Conservation (phyloP, 208 protist genomes). For the Acanthamoeba castellanii region DNA sequence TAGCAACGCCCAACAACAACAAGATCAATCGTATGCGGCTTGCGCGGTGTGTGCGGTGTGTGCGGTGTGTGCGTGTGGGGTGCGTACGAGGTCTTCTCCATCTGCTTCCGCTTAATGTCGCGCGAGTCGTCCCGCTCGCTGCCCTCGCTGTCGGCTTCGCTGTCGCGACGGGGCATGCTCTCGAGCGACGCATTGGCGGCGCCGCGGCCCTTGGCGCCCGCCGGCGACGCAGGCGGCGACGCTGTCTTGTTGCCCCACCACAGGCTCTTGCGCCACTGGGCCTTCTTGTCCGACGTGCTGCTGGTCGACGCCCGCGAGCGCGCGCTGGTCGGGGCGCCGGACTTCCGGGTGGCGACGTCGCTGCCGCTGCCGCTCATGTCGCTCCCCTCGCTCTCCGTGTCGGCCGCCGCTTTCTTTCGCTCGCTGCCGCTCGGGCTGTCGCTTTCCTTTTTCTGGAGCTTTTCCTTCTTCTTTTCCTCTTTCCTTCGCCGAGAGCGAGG, state of each 20-base stretch:
- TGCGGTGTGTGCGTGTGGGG: background rate
- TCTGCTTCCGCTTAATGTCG: conserved; percentile 16
- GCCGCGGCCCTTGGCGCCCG: background rate
- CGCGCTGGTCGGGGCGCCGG: background rate
- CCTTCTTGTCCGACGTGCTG: background rate
- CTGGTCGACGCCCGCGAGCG: background rate
- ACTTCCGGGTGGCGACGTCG: background rate
- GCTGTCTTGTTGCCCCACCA: background rate
- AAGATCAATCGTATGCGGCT: background rate
- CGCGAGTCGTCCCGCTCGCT: background rate
- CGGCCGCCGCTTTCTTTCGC: background rate
- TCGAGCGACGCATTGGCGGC: background rate
- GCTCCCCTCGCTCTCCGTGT: conserved; percentile 1
- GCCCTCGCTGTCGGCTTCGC: conserved; percentile 1
- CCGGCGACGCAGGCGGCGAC: background rate
- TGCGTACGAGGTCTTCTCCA: conserved; percentile 20
- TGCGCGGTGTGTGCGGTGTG: background rate
- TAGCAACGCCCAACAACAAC: background rate
- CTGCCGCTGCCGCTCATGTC: conserved; percentile 4
- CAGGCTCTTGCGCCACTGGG: background rate
- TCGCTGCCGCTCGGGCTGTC: background rate
- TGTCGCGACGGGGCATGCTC: background rate
- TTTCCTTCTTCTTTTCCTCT: background rate
- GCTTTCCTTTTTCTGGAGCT: background rate
- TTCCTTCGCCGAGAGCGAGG: background rate